A percentile compares a stretch with the other conserved stretches of the same genome.
Evolutionary conservation across 805 yeast genomes (phyloP).

Genomic region (Candida mattraensis): DNA sequence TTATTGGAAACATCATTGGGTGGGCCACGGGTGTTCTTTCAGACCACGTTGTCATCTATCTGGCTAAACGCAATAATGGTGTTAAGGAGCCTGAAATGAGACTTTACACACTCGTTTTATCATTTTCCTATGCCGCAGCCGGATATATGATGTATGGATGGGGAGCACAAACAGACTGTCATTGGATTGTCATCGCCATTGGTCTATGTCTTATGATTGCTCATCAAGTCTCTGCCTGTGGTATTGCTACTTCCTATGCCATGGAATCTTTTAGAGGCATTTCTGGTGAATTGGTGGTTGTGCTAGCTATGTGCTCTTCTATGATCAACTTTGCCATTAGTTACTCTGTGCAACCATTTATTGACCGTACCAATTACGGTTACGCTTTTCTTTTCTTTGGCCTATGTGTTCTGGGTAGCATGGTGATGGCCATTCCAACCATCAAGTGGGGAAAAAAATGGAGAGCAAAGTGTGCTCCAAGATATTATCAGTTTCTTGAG

Average conservation of each 20-base stretch:
- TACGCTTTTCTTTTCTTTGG: conserved; percentile 30
- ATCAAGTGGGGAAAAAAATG: conserved; percentile 38
- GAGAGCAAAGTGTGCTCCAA: conserved; percentile 29
- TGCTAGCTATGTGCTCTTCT: conserved; percentile 18
- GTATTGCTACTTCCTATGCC: conserved; percentile 14
- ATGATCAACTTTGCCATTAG: conserved; percentile 16
- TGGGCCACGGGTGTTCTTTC: conserved; percentile 40
- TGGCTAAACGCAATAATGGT: conserved; percentile 42
- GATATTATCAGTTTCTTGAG: conserved; percentile 10
- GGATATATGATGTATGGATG: conserved; percentile 20
- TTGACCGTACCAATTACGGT: conserved; percentile 15
- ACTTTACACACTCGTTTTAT: conserved; percentile 39
- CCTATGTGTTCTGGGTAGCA: conserved; percentile 36
- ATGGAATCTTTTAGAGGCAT: conserved; percentile 17
- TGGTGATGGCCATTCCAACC: conserved; percentile 37
- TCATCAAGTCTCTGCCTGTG: conserved; percentile 17
- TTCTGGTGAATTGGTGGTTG: conserved; percentile 17
- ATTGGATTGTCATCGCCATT: conserved; percentile 14
- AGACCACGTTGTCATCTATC: conserved; percentile 32
- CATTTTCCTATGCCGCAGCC: conserved; percentile 18
- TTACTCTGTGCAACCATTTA: conserved; percentile 17
- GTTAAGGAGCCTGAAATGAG: conserved; percentile 45
- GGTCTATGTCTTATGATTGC: conserved; percentile 17
- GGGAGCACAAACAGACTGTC: conserved; percentile 15
- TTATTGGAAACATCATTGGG: conserved; percentile 42